A percentile compares a stretch with the other conserved stretches of the same genome.
Conservation (phyloP, 2,329 filamentous ascomycete species). For the Cercospora zeae-maydis region DNA sequence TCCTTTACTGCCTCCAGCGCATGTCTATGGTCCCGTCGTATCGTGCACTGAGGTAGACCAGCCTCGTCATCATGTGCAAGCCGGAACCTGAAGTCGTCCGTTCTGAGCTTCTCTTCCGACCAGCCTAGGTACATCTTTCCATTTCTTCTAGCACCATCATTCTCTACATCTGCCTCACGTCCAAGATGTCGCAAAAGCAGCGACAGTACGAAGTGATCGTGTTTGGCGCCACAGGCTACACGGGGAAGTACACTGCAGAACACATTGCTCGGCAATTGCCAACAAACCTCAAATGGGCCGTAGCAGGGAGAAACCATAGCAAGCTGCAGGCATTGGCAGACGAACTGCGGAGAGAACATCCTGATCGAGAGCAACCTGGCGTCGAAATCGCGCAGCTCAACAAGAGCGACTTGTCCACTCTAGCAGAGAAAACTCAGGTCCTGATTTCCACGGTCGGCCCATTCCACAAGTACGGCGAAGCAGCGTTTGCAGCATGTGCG, state of each 20-base stretch:
- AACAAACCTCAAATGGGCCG: conserved; percentile 78
- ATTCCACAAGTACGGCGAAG: conserved; percentile 61
- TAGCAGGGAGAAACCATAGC: conserved; percentile 73
- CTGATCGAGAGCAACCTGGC: conserved; percentile 69
- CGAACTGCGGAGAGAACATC: conserved; percentile 63
- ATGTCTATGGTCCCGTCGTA: not conserved
- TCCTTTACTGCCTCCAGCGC: not conserved
- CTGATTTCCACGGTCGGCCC: conserved; percentile 62
- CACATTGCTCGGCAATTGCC: conserved; percentile 69
- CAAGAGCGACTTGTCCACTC: conserved; percentile 47
- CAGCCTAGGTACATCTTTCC: conserved; percentile 14
- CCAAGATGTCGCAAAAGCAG: conserved; percentile 39
- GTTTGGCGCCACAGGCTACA: conserved; percentile 74
- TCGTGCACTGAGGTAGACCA: not conserved
- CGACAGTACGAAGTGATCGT: conserved; percentile 63
- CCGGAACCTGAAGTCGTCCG: conserved; percentile 1
- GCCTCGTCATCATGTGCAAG: conserved; percentile 9
- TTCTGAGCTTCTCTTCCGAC: conserved; percentile 14
- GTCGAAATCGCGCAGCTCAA: conserved; percentile 48
- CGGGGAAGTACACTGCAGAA: conserved; percentile 71
- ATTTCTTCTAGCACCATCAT: not conserved
- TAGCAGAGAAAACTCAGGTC: conserved; percentile 56
- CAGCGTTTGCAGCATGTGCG: conserved; percentile 62
- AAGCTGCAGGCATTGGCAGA: conserved; percentile 69
- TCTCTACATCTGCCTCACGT: not conserved